Evolutionary conservation across 73 alveolate genomes (phyloP), one percentile per base, ranked within the genome.

Genomic region (Paramecium sexaurelia): DNA sequence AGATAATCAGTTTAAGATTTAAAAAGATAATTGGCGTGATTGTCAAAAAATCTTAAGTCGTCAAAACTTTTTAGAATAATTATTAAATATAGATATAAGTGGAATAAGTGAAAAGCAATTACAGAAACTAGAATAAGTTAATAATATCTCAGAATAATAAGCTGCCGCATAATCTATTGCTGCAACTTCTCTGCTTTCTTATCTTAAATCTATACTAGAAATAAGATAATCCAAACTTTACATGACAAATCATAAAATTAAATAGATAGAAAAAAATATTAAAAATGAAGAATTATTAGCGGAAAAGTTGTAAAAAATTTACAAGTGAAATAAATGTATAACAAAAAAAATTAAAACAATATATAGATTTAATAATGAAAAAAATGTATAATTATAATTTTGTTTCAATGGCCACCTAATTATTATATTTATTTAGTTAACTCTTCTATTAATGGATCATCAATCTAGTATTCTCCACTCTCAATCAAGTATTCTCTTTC

Each of bases 401-500:
- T n/a, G n/a, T n/a, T n/a, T n/a, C n/a, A n/a, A n/a, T n/a, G 51
- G 10, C 1, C 1, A 39, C 9, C 9, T 39, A 1, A 39, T 39
- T 7, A 4, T 39, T 1, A 39, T 1, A 1, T 7, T 0, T 39
- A 39, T 39, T 39, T 39, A 8, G 9, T 36, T 36, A 36, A 1
- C 9, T 39, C 9, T 39, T 1, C 11, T 1, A 39, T 39, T 39
- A 39, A 39, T 7, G 51, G 10, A 39, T 39, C 11, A 39, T 1
- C 51, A 7, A 4, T 4, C 11, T 43, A 17, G 11, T 9, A 87
- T 67, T 78, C 93, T 68, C 89, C 93, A 35, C 87, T 67, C 36
- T 78, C 73, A 66, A 87, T 51, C 17, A 67, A 87, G 24, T 87
- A 87, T 40, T 87, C 93, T 68, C 89, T 87, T 27, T 87, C 93